Conservation (phyloP, 257 asterid species). For the Fraxinus cuspidata region DNA sequence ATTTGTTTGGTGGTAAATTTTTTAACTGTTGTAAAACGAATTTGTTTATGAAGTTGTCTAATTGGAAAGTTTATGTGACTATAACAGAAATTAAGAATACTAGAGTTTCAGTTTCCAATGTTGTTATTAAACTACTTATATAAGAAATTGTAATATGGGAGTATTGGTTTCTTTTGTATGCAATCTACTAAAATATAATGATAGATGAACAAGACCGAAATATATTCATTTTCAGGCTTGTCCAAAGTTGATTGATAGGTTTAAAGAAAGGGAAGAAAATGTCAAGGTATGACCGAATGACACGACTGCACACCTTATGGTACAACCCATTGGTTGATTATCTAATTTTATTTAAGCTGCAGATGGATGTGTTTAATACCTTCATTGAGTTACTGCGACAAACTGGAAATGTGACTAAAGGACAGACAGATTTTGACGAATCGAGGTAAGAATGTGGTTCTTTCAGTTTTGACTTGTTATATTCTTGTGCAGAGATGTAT, state of each 20-base stretch:
- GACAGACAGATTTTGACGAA: slow-evolving; percentile 75
- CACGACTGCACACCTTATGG: neutral
- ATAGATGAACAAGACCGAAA: slow-evolving; percentile 19
- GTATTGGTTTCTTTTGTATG: neutral
- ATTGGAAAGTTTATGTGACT: neutral
- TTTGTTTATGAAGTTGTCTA: neutral
- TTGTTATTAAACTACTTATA: neutral
- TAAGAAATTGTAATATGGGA: slow-evolving; percentile 7
- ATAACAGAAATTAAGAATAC: slow-evolving; percentile 7
- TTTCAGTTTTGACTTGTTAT: slow-evolving; percentile 9
- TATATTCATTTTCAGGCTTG: slow-evolving; percentile 70
- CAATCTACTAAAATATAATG: neutral
- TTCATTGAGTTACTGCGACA: slow-evolving; percentile 92
- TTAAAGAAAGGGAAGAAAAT: slow-evolving; percentile 97
- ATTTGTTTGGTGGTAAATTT: slow-evolving; percentile 2
- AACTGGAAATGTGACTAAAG: slow-evolving; percentile 93
- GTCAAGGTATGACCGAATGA: slow-evolving; percentile 68
- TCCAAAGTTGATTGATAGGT: slow-evolving; percentile 93
- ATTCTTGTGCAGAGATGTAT: slow-evolving; percentile 10
- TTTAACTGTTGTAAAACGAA: neutral
- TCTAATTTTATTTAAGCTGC: slow-evolving; percentile 37
- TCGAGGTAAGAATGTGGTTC: slow-evolving; percentile 64
- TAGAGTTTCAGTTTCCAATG: slow-evolving; percentile 7
- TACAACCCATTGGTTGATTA: slow-evolving; percentile 12
- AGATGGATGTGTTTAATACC: slow-evolving; percentile 97